Evolutionary conservation across 805 yeast genomes (phyloP), one percentile per base, ranked within the genome.

Genomic region (Wickerhamiella cacticola): DNA sequence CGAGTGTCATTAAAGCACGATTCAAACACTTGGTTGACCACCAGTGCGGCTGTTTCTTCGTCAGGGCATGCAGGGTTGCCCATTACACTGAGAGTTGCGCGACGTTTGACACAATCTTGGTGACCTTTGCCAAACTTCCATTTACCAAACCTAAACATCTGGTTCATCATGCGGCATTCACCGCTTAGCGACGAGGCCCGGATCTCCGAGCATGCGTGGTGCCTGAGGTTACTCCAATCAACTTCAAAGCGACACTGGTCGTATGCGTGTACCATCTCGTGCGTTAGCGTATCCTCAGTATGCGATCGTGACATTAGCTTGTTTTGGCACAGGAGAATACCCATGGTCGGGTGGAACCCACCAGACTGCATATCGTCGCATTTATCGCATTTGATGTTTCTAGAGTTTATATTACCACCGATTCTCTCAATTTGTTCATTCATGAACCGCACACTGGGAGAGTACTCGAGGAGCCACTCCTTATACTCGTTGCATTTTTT

Each of bases 151-250:
- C 69, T 62, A 49, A 74, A 69, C 57, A 87, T 79, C 63, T 92
- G 95, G 56, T 82, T 83, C 76, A 80, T 75, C 56, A 89, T 78
- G 24, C 97, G 74, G 65, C 98, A 92, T 61, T 92, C 98, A 5
- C 98, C 98, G 60, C 94, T 82, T 19, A 92, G 70, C 55, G 86
- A 80, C 9, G 94, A 80, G 0, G 98, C 98, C 51, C 98, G 72
- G 45, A 92, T 85, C 53, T 92, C 98, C 1, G 96, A 80, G 63
- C 98, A 92, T 0, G 98, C 98, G 61, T 89, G 97, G 60, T 92
- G 98, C 58, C 78, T 76, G 59, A 92, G 68, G 63, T 89, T 77
- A 48, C 72, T 59, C 82, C 95, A 82, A 63, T 92, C 85, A 2
- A 92, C 87, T 48, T 85, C 70, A 69, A 92, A 92, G 63, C 86